Evolutionary conservation across 140 eudicot species (phyloP).

Genomic region (Anethum foeniculum): DNA sequence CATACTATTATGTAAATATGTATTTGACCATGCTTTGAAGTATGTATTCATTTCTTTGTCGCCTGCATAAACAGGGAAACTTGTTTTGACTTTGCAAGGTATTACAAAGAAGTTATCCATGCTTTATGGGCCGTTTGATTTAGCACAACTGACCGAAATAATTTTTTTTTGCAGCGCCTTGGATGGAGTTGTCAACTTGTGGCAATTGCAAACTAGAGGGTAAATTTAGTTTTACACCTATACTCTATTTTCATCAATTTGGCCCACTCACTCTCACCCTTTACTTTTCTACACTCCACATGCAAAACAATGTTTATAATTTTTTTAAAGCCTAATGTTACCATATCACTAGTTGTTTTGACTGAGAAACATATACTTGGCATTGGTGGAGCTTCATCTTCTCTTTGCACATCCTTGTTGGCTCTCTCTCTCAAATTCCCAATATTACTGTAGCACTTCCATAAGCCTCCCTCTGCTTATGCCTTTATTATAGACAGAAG

Average conservation of each 20-base stretch:
- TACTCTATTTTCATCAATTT: background rate
- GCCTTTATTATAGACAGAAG: background rate
- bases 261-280: background rate
- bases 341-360: background rate
- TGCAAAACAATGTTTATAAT: background rate
- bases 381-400: background rate
- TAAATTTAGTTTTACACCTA: constrained; percentile 17
- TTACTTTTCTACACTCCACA: background rate
- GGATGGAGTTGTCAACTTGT: constrained; percentile 88
- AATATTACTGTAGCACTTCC: background rate
- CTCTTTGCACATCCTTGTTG: background rate
- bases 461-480: background rate
- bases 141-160: constrained; percentile 5
- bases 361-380: background rate
- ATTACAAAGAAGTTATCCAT: background rate
- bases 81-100: background rate
- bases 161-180: constrained; percentile 56
- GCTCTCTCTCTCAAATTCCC: background rate
- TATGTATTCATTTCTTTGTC: background rate
- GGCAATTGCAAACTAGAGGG: constrained; percentile 90
- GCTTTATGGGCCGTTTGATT: background rate
- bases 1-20: background rate
- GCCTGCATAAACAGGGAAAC: background rate
- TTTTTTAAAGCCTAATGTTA: background rate
- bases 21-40: background rate